Base-by-base conservation (phyloP, 768 basidiomycete species). In the Favolaschia claudopus region DNA sequence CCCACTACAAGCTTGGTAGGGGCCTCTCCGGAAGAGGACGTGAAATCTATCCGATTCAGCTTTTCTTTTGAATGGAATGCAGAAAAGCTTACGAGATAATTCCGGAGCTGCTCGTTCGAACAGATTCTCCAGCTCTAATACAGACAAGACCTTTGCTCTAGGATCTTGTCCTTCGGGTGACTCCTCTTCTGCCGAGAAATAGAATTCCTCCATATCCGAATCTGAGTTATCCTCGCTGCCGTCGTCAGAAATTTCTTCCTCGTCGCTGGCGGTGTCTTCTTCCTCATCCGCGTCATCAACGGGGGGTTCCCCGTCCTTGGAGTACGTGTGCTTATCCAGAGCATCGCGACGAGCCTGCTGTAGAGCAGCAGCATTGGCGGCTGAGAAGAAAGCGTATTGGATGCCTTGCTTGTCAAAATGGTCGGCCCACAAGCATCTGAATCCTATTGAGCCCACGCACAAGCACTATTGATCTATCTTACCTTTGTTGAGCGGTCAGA, bases 301-400 rank as follows among this genome's bases (percentile, higher is more conserved):
- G 17, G 70, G 65, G 3, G 60, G 57, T 5, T 75, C 71, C 7
- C 63, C 61, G 2, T 68, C 65, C 56, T 72, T 69, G 22, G 9
- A 12, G 5, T 72, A n/a, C 72, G 45, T 57, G 69, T 19, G 63
- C 52, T 3, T 47, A 70, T 70, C 73, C 74, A 17, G 70, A 70
- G 81, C 80, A 45, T 87, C 85, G 66, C 84, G 73, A 43, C 88
- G 79, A 52, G 86, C 88, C 71, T 92, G 85, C 58, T 98, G 96
- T 33, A 95, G 67, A 22, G 93, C 94, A 5, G 87, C 80, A 25
- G 93, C 94, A 75, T 93, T 91, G 12, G 92, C 84, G 7, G 97
- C 95, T 7, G 97, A 95, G 77, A 96, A 96, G 71, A 99, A 96
- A 0, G 93, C 95, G 67, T 92, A 97, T 56, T 80, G 82, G 38